Evolutionary conservation across 1,284 basidiomycete genomes (phyloP).

Genomic region (Gomphus bonarii): DNA sequence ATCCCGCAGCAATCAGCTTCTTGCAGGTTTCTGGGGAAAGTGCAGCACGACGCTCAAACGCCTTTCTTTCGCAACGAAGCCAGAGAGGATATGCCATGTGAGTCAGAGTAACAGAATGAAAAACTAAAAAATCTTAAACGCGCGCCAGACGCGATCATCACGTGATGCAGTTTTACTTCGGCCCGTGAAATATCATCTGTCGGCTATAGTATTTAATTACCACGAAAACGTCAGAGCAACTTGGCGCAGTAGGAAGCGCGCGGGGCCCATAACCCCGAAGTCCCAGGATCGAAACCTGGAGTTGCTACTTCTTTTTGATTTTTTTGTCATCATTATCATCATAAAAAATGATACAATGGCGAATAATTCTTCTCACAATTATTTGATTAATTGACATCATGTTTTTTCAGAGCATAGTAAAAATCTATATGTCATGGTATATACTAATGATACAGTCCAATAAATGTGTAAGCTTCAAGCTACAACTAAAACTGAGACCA

Average conservation of each 20-base stretch:
- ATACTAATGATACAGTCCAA: background rate
- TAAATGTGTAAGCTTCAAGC: background rate
- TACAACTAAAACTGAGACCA: background rate
- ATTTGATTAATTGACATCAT: background rate
- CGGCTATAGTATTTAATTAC: background rate
- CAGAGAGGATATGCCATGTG: constrained; percentile 47
- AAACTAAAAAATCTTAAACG: background rate
- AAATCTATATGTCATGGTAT: background rate
- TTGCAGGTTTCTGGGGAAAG: constrained; percentile 91
- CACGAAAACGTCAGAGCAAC: background rate
- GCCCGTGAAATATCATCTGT: too few species aligned
- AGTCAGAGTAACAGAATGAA: background rate
- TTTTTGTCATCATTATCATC: background rate
- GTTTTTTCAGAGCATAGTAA: background rate
- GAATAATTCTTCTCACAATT: background rate
- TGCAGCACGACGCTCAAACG: constrained; percentile 88
- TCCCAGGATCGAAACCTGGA: constrained; percentile 14
- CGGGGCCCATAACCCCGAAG: constrained; percentile 13
- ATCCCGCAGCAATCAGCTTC: constrained; percentile 83
- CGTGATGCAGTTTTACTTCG: too few species aligned
- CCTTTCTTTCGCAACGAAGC: constrained; percentile 93
- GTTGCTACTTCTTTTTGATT: constrained; percentile 9
- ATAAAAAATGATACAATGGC: background rate
- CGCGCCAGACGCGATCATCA: background rate
- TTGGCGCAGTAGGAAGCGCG: constrained; percentile 13